Evolutionary conservation across 352 stramenopile genomes (phyloP).

Genomic region (Phytopythium cucurbitacearum): DNA sequence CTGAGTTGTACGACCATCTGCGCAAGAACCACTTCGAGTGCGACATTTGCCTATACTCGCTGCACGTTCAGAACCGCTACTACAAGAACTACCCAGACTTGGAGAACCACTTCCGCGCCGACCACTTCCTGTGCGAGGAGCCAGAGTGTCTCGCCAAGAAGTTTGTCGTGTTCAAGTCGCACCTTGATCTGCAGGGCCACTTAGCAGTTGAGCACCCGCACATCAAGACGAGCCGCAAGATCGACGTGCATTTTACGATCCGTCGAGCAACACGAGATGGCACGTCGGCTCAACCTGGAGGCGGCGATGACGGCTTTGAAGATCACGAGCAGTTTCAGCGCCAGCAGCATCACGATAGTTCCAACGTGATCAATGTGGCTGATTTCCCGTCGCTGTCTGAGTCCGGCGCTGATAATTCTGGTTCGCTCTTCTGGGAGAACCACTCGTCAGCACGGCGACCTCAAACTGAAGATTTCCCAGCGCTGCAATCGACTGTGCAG

Average conservation of each 20-base stretch:
- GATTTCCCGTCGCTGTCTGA: constrained; percentile 78
- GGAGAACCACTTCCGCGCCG: constrained; percentile 87
- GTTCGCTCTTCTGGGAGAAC: constrained; percentile 64
- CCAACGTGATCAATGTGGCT: constrained; percentile 75
- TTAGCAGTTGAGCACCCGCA: constrained; percentile 77
- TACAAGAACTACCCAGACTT: constrained; percentile 92
- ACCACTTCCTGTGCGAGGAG: constrained; percentile 89
- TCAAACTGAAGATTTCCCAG: constrained; percentile 66
- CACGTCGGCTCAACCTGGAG: background rate
- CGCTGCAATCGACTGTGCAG: constrained; percentile 22
- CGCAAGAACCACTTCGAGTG: constrained; percentile 92
- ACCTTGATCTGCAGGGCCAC: constrained; percentile 85
- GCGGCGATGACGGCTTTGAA: constrained; percentile 33
- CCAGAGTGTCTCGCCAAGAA: constrained; percentile 74
- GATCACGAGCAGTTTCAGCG: constrained; percentile 44
- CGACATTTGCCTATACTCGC: constrained; percentile 81
- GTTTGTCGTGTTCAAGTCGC: constrained; percentile 88
- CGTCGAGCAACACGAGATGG: constrained; percentile 47
- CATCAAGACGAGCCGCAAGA: constrained; percentile 81
- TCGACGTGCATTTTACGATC: constrained; percentile 85
- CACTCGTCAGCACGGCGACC: constrained; percentile 41
- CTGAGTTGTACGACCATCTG: constrained; percentile 87
- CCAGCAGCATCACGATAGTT: constrained; percentile 5
- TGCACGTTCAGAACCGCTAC: constrained; percentile 83
- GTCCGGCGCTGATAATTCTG: constrained; percentile 11